Evolutionary conservation across 139 green algal genomes (phyloP).

Genomic region (Nannochloris sp.): DNA sequence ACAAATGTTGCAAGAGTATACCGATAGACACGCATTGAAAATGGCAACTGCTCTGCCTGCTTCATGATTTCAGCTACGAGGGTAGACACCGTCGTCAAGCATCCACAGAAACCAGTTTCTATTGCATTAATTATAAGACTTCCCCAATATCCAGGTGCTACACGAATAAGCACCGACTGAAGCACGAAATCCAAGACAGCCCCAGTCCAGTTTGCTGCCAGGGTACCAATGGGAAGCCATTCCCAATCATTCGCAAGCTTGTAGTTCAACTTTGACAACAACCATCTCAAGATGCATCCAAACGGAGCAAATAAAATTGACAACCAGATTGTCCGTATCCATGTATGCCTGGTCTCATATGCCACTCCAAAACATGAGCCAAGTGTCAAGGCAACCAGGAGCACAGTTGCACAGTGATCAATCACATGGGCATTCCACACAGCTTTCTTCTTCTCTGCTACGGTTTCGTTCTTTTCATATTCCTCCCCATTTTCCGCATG

Average conservation of each 20-base stretch:
- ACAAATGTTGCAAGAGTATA: constrained; percentile 26
- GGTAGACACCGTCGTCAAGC: constrained; percentile 72
- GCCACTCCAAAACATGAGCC: constrained; percentile 3
- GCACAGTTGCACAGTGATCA: constrained; percentile 5
- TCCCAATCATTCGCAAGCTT: constrained; percentile 9
- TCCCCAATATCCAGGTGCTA: constrained; percentile 23
- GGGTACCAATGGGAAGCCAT: constrained; percentile 68
- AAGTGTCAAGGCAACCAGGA: constrained; percentile 13
- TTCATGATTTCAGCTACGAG: constrained; percentile 62
- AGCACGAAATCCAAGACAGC: constrained; percentile 38
- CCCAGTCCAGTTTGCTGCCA: constrained; percentile 60
- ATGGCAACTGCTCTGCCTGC: constrained; percentile 22
- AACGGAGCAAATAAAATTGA: constrained; percentile 29
- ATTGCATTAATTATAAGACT: constrained; percentile 17
- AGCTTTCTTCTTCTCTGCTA: background rate
- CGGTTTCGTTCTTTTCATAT: background rate
- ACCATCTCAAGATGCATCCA: constrained; percentile 46
- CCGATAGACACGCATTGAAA: constrained; percentile 26
- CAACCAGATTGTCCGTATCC: constrained; percentile 21
- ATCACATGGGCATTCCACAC: background rate
- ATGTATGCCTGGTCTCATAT: constrained; percentile 13
- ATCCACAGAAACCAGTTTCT: constrained; percentile 48
- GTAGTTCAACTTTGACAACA: constrained; percentile 53
- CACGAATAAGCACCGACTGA: constrained; percentile 15
- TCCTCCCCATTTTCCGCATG: background rate